Evolutionary conservation across 306 rosid genomes (phyloP), one percentile per base, ranked within the genome.

Genomic region (Prunus davidiana): DNA sequence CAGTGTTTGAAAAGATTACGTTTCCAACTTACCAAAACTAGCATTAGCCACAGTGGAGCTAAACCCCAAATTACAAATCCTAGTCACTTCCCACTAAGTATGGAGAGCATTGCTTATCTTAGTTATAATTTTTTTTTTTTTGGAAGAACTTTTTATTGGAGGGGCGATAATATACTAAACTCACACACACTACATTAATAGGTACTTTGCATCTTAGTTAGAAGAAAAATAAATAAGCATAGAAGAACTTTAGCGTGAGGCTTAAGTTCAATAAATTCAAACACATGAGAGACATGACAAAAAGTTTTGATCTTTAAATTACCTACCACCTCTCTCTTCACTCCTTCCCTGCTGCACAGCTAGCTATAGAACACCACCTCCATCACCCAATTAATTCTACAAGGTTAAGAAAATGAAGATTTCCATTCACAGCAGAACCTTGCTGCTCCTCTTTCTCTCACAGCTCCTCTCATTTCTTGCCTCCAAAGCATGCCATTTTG

Each of bases 401-500:
- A 24, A 24, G 25, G 25, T 24, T 24, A 24, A 11, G 4, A 69
- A 38, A 56, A 77, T 78, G 86, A 73, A 63, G 15, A 67, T 77
- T 73, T 61, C 74, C 56, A 32, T 71, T 73, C 76, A 8, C 34
- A 16, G 12, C 73, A 45, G 43, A 52, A 16, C 73, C 28, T 5
- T 75, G 61, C 46, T 86, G 61, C 46, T 86, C 51, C 69, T 87
- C 76, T 15, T 58, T 34, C 75, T 82, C 49, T 51, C 72, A 11
- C 60, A 34, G 9, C 16, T 70, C 4, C 13, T 69, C 84, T 75
- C 82, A 30, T 41, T 54, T 24, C 34, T 24, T 16, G 19, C 79
- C 69, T 71, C 84, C 0, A 38, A 84, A 63, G 80, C 96, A 2
- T 88, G 91, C 24, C 83, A 84, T 50, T 71, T 38, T 5, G 81